Evolutionary conservation across 106 monocot species (phyloP), one percentile per base, ranked within the genome.

Genomic region (Gastrodia elata): DNA sequence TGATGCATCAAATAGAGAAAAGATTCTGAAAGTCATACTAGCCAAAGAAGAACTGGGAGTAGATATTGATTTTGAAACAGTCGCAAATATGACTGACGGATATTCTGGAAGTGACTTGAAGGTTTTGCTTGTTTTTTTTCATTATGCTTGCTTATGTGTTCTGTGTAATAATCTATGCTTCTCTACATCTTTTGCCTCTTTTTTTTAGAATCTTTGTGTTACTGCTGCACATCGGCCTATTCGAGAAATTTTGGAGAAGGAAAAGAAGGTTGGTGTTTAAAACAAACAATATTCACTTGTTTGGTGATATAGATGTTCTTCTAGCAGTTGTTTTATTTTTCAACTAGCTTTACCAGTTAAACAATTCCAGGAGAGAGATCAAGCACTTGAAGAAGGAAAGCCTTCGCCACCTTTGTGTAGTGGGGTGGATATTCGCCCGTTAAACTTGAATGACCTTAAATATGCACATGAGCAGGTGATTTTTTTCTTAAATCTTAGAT

Each of bases 101-200:
- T 97, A 93, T 58, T 93, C 97, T 57, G 92, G 93, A 84, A 97
- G 97, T 52, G 93, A 97, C 41, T 75, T 97, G 55, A 97, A 97
- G 97, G 93, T 97, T 38, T 77, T 20, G 20, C 40, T 72, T 20
- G 24, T 65, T 27, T 52, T 26, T 22, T 26, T 26, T 61, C 14
- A 13, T 61, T 13, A 32, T 61, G 32, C 32, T 13, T 61, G 1
- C 32, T 30, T 32, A 11, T 61, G 9, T 32, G 14, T 13, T 61
- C 38, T 3, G 18, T 64, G 10, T 10, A 38, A 38, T 18, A 1
- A 67, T 10, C 1, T 0, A 35, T 67, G 4, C 32, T 32, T 11
- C 67, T 67, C 5, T 35, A 18, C 37, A 4, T 67, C n/a, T 35
- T 67, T 67, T 35, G 18, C 37, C 26, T 9, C 1, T 11, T 73